Base-by-base conservation (phyloP, 2,329 filamentous ascomycete genomes). In the Xylaria sp. region DNA sequence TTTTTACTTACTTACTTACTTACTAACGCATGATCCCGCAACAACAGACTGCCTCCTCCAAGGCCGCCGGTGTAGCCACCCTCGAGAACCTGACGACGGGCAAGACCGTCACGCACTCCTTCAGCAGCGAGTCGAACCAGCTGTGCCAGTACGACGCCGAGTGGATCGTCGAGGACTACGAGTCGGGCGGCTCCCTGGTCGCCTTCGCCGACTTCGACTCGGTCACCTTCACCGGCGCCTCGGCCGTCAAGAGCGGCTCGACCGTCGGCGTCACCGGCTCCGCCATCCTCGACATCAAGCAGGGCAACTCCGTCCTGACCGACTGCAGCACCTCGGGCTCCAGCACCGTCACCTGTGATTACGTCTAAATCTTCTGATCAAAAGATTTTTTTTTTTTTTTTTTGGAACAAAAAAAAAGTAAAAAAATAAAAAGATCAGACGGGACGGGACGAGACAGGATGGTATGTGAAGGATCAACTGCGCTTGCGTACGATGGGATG, bases 121-220 rank as follows among this genome's bases (percentile, higher is more conserved):
- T 90, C 76, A 79, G 73, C 48, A 81, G 79, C 61, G 79, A 86
- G 59, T 75, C 76, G 2, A 78, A 77, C n/a, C 70, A 73, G 18
- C 82, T 89, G 16, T 86, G 84, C 73, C 81, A 87, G 73, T 83
- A 84, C 73, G 88, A 88, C 69, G 88, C 86, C 12, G 88, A 90
- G 75, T 90, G 87, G 87, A 89, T 90, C 72, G 86, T 90, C 16
- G 87, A 90, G 79, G 85, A 86, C 70, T 86, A 84, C 71, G 79
- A 82, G 69, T 75, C 76, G 3, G 79, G 79, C 51, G 75, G 74
- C 50, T 70, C 74, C 21, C 79, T 83, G 62, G 82, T 86, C 5
- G 77, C 81, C 5, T 79, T 86, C 62, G 82, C 80, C 48, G 76
- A 86, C 73, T 86, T 86, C 69, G 81, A 80, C 50, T 79, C 75